Evolutionary conservation across 495 filamentous ascomycete species (phyloP), one percentile per base, ranked within the genome.

Genomic region (Talaromyces trachyspermus): DNA sequence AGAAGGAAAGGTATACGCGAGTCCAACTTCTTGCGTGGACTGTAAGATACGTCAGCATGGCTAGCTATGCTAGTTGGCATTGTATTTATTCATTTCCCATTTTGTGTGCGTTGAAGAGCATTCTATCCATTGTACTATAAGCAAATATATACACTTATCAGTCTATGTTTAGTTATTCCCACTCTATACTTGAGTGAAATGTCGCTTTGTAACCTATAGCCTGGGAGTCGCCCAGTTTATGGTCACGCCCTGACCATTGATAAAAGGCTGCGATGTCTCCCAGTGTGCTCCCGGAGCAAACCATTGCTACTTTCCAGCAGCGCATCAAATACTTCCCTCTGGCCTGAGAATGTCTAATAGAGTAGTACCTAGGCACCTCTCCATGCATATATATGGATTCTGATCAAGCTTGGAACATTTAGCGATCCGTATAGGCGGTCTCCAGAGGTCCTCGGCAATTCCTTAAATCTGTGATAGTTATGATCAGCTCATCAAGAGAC

Each of bases 1-100:
- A 76, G 88, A 58, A 79, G 85, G 57, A 81, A 75, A 51, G 75
- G 70, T 54, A 96, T 98, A 55, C 92, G 91, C 74, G 92, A 97
- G 70, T 74, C 57, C 47, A 98, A 98, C 70, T 98, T 92, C 77
- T 77, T 98, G 70, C 85, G 82, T 72, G 76, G 80, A 14, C 85
- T 94, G 78, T 81, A 76, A 63, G 64, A 43, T 50, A 25, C 42
- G 46, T 52, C n/a, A 22, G 22, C 1, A n/a, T 24, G 37, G 18
- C 22, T 6, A 15, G 1, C 18, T 22, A 20, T 38, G 8, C 15
- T 38, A 19, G 33, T 19, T 37, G 17, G 35, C 22, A n/a, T n/a
- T n/a, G n/a, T n/a, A n/a, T n/a, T n/a, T n/a, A n/a, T n/a, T n/a
- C n/a, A n/a, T n/a, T n/a, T n/a, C n/a, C n/a, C n/a, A n/a, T n/a